Base-by-base conservation (phyloP, 768 basidiomycete genomes). In the Leccinum fibrillosum region DNA sequence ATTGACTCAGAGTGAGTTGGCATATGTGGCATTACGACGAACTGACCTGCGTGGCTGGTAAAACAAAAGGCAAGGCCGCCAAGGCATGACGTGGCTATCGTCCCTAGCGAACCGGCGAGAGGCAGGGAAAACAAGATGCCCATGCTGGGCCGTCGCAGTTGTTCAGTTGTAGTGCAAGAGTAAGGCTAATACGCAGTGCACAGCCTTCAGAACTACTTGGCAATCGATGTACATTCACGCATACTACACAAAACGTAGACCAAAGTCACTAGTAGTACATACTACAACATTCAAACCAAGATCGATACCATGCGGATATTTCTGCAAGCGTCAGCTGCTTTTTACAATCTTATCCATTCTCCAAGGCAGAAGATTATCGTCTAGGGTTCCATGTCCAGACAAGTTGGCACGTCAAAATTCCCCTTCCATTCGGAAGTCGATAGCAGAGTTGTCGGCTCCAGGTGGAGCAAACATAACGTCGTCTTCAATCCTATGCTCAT, bases 51-150 rank as follows among this genome's bases (percentile, higher is more conserved):
- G 47, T 86, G 91, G 39, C 90, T 92, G 8, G 91, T 92, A 67
- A 85, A 94, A 73, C 86, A 93, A 69, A 94, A 94, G 0, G 92
- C 90, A 28, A 91, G 65, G 5, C 90, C 90, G 1, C 85, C 88
- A 13, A 98, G 76, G 65, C 89, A 92, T 73, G 94, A 95, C 11
- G 92, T 80, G 1, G 82, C 93, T 49, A 98, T 78, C 8, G 89
- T 80, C 21, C 85, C 80, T 32, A 91, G 73, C 21, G 82, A 76
- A 56, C 90, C 87, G 52, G 83, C 81, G 13, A 92, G 69, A 12
- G 90, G 90, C 9, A 92, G 72, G 53, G 89, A 91, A 62, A 92
- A 66, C 49, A 92, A 72, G 32, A 89, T 66, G 61, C 90, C 90
- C 90, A 92, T 92, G 64, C 12, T 52, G 55, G 17, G 32, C 25